Conservation (phyloP, 2,329 filamentous ascomycete genomes). For the Fusarium chlamydosporum region DNA sequence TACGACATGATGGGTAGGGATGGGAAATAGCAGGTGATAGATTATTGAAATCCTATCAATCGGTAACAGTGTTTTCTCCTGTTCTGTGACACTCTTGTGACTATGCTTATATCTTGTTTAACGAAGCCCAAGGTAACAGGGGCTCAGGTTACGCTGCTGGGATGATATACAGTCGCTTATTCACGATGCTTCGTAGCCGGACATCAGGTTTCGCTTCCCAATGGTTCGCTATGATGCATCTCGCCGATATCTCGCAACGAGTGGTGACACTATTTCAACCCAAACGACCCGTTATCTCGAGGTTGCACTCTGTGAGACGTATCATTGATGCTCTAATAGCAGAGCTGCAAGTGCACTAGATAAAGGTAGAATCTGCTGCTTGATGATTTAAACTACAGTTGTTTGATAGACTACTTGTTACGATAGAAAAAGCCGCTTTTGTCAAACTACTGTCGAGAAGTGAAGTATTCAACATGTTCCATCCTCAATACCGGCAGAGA, state of each 20-base stretch:
- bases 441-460: neutral
- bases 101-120: neutral
- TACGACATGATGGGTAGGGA: constrained; percentile 36
- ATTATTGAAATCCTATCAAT: constrained; percentile 26
- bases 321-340: neutral
- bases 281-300: constrained; percentile 4
- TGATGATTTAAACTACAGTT: neutral
- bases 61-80: neutral
- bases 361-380: neutral
- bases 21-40: constrained; percentile 21
- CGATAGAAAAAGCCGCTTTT: too few species aligned
- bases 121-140: neutral
- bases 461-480: constrained; percentile 20
- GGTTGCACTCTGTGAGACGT: constrained; percentile 28
- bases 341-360: constrained; percentile 17
- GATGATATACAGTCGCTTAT: neutral
- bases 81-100: neutral
- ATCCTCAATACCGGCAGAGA: constrained; percentile 3
- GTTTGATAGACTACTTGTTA: neutral
- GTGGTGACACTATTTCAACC: constrained; percentile 10
- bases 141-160: neutral
- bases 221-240: constrained; percentile 20
- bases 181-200: neutral
- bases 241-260: constrained; percentile 18
- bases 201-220: neutral